These are phyloP conservation scores for Ettlia oleoabundans DNA, from an alignment of 139 green algal genomes.

Conservation along the genomic window DNA sequence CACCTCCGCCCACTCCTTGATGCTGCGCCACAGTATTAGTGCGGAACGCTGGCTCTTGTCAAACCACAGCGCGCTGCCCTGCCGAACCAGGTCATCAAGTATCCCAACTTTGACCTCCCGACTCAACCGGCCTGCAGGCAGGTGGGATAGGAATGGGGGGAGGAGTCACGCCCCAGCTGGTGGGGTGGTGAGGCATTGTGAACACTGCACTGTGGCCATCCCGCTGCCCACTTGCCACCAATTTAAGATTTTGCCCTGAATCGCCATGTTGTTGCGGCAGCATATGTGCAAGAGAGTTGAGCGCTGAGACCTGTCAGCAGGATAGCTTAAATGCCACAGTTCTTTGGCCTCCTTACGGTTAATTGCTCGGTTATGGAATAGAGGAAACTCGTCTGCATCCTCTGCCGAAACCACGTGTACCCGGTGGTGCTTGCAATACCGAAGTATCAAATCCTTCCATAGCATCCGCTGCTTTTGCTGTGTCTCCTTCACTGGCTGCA, in stretches of 20 bases:
- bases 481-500: conserved; percentile 86
- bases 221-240: no score
- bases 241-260: no score
- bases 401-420: conserved; percentile 59
- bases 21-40: conserved; percentile 64
- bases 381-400: conserved; percentile 51
- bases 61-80: conserved; percentile 61
- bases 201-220: no score
- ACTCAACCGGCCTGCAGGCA: conserved; percentile 61
- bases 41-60: conserved; percentile 54
- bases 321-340: not conserved
- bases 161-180: no score
- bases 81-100: conserved; percentile 60
- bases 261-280: no score
- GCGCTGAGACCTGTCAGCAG: not conserved
- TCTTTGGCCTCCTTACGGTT: conserved; percentile 68
- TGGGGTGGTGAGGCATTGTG: no score
- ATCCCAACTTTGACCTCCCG: conserved; percentile 53
- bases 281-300: no score
- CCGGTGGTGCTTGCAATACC: conserved; percentile 74
- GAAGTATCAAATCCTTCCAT: conserved; percentile 77
- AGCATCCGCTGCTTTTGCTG: conserved; percentile 75
- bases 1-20: conserved; percentile 63
- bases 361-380: conserved; percentile 74
- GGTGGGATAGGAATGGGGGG: no score